Percentiles rank a stretch among this genome's conserved stretches.
phyloP scores from a whole-genome alignment of 1,139 yeast species.

The Torulaspora pretoriensis region DNA sequence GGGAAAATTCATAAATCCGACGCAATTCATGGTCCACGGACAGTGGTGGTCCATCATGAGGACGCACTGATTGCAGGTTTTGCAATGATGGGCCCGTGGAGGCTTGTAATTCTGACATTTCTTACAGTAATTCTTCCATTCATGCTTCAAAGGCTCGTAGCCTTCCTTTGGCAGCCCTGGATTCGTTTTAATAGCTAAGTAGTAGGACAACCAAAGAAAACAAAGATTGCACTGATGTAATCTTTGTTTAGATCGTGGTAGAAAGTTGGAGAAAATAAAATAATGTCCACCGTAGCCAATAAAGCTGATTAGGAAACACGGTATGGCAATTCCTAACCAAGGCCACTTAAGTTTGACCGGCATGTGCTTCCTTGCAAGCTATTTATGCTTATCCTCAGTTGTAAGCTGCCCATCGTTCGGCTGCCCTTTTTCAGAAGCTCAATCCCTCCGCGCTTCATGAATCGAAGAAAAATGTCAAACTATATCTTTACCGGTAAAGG shows the following conservation, averaged over 20 bases:
- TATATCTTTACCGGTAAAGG: too few relatives aligned
- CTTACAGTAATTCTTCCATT: slow-evolving; percentile 59
- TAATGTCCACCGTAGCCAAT: slow-evolving; percentile 65
- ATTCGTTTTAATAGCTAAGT: slow-evolving; percentile 50
- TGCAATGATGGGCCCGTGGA: slow-evolving; percentile 77
- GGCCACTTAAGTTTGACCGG: slow-evolving; percentile 51
- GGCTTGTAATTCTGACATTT: slow-evolving; percentile 69
- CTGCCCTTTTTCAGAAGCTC: too few relatives aligned
- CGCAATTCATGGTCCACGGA: slow-evolving; percentile 86
- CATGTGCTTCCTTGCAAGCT: slow-evolving; percentile 19
- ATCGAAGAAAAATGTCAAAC: too few relatives aligned
- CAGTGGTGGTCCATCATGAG: slow-evolving; percentile 83
- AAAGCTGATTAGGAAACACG: slow-evolving; percentile 53
- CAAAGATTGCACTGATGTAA: slow-evolving; percentile 48
- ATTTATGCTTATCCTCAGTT: slow-evolving; percentile 27
- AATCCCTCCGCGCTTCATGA: too few relatives aligned
- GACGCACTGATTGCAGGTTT: slow-evolving; percentile 57
- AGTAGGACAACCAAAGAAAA: slow-evolving; percentile 70
- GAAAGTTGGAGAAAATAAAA: slow-evolving; percentile 49
- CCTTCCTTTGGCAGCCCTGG: slow-evolving; percentile 58
- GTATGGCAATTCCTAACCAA: slow-evolving; percentile 61
- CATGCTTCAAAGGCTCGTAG: slow-evolving; percentile 39
- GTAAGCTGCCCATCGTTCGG: slow-evolving; percentile 1
- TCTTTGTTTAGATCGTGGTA: slow-evolving; percentile 42
- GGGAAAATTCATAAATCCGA: slow-evolving; percentile 74